Percentiles rank a stretch among this genome's conserved stretches.
Evolutionary conservation across 2,329 filamentous ascomycete species (phyloP).

Genomic region (Nigrograna mackinnonii): DNA sequence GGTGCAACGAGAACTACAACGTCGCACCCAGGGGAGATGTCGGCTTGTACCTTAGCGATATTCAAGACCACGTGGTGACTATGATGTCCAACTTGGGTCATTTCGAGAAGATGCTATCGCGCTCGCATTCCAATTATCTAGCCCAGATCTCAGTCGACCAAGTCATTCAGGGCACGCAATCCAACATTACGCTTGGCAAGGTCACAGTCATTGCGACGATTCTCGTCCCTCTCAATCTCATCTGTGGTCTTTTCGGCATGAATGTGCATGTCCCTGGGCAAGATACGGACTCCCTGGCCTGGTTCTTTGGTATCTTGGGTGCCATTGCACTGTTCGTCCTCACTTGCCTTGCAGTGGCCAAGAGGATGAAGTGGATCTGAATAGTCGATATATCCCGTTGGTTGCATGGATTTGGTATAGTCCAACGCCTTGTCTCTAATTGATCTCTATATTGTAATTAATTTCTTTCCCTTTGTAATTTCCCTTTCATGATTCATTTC

Average conservation of each 20-base stretch:
- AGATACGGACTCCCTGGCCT: constrained; percentile 47
- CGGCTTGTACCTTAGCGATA: constrained; percentile 93
- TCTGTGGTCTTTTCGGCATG: constrained; percentile 88
- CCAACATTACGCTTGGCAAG: constrained; percentile 89
- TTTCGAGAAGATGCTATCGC: constrained; percentile 96
- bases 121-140: constrained; percentile 93
- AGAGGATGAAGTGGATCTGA: constrained; percentile 48
- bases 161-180: constrained; percentile 82
- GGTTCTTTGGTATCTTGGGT: constrained; percentile 66
- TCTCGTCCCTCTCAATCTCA: constrained; percentile 91
- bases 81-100: constrained; percentile 97
- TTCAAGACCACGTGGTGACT: constrained; percentile 98
- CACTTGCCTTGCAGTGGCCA: constrained; percentile 44
- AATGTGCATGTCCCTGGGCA: constrained; percentile 76
- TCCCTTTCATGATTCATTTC: no score
- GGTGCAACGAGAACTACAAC: constrained; percentile 96
- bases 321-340: constrained; percentile 54
- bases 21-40: constrained; percentile 96
- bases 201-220: constrained; percentile 94
- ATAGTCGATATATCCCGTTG: no score
- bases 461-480: no score
- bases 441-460: no score
- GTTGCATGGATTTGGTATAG: no score
- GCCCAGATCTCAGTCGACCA: constrained; percentile 93
- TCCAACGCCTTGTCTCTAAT: no score